Percentiles rank a stretch among this genome's conserved stretches.
Evolutionary conservation across 345 rosid species (phyloP).

Genomic region (Abelmoschus esculentus): DNA sequence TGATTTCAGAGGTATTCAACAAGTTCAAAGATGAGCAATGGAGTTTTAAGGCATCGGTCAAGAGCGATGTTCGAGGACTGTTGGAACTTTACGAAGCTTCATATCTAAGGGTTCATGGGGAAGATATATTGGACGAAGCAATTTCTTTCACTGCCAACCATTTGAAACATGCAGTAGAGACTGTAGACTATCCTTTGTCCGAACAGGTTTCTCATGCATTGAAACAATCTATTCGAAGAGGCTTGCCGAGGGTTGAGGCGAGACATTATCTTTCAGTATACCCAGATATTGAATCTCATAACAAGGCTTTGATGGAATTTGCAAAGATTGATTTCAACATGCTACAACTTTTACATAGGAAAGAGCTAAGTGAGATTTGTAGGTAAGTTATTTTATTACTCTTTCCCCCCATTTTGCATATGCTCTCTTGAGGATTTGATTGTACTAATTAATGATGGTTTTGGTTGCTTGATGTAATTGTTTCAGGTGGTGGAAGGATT

Average conservation of each 20-base stretch:
- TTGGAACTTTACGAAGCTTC: conserved; percentile 30
- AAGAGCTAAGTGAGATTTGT: conserved; percentile 16
- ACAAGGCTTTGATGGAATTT: conserved; percentile 14
- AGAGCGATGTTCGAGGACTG: conserved; percentile 13
- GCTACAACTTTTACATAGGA: conserved; percentile 17
- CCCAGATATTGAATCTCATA: neutral
- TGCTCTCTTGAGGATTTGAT: neutral
- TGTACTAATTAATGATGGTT: neutral
- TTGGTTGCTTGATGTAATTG: neutral
- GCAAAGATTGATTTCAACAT: conserved; percentile 32
- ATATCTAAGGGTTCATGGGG: conserved; percentile 16
- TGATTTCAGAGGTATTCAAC: conserved; percentile 18
- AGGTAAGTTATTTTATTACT: conserved; percentile 5
- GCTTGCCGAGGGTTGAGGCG: conserved; percentile 20
- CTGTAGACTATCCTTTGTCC: conserved; percentile 1
- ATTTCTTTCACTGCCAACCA: conserved; percentile 11
- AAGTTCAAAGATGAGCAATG: conserved; percentile 21
- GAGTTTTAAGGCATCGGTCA: conserved; percentile 16
- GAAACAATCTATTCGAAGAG: conserved; percentile 13
- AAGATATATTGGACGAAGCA: conserved; percentile 20
- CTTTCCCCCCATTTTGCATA: neutral
- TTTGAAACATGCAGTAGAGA: neutral
- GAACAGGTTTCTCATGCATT: conserved; percentile 1
- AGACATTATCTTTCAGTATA: conserved; percentile 16
- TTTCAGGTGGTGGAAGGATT: conserved; percentile 27